Percentiles rank a stretch among this genome's conserved stretches.
Evolutionary conservation across 441 rosid genomes (phyloP).

Genomic region (Bocquillonia castaneifolia): DNA sequence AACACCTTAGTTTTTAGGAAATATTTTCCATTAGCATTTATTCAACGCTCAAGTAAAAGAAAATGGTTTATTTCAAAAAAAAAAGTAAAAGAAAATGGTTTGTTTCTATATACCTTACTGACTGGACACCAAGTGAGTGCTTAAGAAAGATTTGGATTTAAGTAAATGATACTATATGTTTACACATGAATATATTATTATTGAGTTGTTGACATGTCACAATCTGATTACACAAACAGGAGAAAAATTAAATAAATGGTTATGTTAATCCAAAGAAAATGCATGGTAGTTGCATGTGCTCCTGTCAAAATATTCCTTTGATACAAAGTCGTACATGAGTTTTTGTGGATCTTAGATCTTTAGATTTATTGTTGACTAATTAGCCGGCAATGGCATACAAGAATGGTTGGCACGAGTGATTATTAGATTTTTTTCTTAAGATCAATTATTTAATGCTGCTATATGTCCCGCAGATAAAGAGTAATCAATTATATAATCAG

Average conservation of each 20-base stretch:
- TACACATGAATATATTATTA: neutral
- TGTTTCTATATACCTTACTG: neutral
- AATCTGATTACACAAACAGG: neutral
- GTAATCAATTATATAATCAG: too few species aligned
- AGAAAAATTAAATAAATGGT: neutral
- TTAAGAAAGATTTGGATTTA: conserved; percentile 15
- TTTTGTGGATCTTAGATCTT: conserved; percentile 19
- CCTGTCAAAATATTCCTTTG: conserved; percentile 6
- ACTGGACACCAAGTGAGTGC: neutral
- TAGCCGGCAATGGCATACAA: conserved; percentile 10
- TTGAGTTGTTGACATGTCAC: conserved; percentile 15
- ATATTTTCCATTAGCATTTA: neutral
- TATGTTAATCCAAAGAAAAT: neutral
- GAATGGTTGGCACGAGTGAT: neutral
- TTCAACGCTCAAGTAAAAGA: neutral
- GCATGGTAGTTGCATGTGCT: conserved; percentile 8
- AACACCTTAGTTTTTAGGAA: neutral
- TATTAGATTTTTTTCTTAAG: conserved; percentile 8
- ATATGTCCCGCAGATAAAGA: neutral
- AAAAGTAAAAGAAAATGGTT: neutral
- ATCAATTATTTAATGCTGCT: neutral
- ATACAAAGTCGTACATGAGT: neutral
- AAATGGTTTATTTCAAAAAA: too few species aligned
- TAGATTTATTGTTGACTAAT: conserved; percentile 16
- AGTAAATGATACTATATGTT: neutral